Percentiles rank a stretch among this genome's conserved stretches.
Evolutionary conservation across 495 filamentous ascomycete species (phyloP).

Genomic region (Trichoderma erinaceum): DNA sequence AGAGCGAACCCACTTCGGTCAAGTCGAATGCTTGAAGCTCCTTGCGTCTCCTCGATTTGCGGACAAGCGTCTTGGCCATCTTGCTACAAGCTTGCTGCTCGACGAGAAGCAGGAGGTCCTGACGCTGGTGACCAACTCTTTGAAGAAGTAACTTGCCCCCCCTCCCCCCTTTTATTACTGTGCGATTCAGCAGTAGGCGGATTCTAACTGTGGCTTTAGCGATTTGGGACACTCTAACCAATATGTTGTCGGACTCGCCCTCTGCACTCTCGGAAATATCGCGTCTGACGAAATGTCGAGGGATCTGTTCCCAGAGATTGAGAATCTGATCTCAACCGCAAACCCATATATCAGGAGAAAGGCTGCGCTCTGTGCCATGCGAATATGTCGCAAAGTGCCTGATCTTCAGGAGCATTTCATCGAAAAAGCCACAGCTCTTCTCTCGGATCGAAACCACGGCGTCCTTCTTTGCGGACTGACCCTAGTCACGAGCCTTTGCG

Average conservation of each 20-base stretch:
- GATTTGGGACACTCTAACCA: slow-evolving; percentile 96
- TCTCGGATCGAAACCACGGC: slow-evolving; percentile 89
- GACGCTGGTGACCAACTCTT: slow-evolving; percentile 92
- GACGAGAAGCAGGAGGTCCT: slow-evolving; percentile 98
- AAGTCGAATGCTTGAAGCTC: slow-evolving; percentile 98
- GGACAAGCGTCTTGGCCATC: slow-evolving; percentile 92
- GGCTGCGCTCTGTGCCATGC: slow-evolving; percentile 98
- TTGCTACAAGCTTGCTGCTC: slow-evolving; percentile 91
- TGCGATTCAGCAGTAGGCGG: slow-evolving; percentile 17
- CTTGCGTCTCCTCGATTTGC: slow-evolving; percentile 95
- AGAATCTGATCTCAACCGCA: slow-evolving; percentile 78
- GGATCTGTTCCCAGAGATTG: slow-evolving; percentile 92
- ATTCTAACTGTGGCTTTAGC: slow-evolving; percentile 46
- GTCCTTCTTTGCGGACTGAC: slow-evolving; percentile 90
- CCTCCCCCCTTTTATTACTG: slow-evolving; percentile 14
- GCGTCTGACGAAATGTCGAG: slow-evolving; percentile 98
- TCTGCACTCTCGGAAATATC: slow-evolving; percentile 95
- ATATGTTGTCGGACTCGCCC: slow-evolving; percentile 93
- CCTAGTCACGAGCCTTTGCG: slow-evolving; percentile 84
- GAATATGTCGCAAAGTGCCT: slow-evolving; percentile 95
- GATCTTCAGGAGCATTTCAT: slow-evolving; percentile 96
- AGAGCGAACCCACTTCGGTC: slow-evolving; percentile 95
- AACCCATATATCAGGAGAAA: slow-evolving; percentile 97
- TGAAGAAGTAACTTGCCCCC: slow-evolving; percentile 68
- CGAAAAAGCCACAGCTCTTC: slow-evolving; percentile 82